Evolutionary conservation across 106 monocot genomes (phyloP).

Genomic region (Dendrobium catenatum): DNA sequence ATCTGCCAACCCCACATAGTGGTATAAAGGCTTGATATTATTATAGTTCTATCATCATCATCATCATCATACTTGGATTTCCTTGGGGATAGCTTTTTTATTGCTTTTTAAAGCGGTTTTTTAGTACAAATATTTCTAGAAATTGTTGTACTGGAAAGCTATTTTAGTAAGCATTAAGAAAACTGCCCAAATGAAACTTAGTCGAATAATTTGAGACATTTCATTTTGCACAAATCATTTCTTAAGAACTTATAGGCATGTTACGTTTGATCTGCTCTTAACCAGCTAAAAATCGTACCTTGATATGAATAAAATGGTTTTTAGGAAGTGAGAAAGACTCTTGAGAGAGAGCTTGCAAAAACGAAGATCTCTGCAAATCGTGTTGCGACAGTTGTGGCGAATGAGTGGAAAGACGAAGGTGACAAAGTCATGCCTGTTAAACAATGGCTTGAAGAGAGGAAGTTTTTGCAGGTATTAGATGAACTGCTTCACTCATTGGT

Average conservation of each 20-base stretch:
- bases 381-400: slow-evolving; percentile 43
- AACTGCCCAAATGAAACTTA: too few species aligned
- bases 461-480: slow-evolving; percentile 40
- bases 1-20: too few species aligned
- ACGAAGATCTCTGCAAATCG: slow-evolving; percentile 46
- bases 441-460: slow-evolving; percentile 71
- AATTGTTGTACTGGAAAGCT: too few species aligned
- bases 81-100: too few species aligned
- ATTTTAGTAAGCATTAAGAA: too few species aligned
- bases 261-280: background rate
- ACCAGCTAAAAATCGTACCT: background rate
- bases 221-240: background rate
- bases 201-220: background rate
- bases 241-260: background rate
- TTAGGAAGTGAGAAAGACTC: slow-evolving; percentile 57
- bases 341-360: slow-evolving; percentile 66
- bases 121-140: too few species aligned
- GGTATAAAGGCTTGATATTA: too few species aligned
- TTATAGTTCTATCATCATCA: too few species aligned
- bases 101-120: too few species aligned
- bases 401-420: slow-evolving; percentile 61
- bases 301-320: slow-evolving; percentile 1
- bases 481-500: background rate
- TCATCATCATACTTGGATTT: too few species aligned
- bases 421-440: slow-evolving; percentile 56